These are phyloP conservation scores for Thalassiosira livingstoniorum DNA, from an alignment of 352 stramenopile species.

Conservation along the genomic window DNA sequence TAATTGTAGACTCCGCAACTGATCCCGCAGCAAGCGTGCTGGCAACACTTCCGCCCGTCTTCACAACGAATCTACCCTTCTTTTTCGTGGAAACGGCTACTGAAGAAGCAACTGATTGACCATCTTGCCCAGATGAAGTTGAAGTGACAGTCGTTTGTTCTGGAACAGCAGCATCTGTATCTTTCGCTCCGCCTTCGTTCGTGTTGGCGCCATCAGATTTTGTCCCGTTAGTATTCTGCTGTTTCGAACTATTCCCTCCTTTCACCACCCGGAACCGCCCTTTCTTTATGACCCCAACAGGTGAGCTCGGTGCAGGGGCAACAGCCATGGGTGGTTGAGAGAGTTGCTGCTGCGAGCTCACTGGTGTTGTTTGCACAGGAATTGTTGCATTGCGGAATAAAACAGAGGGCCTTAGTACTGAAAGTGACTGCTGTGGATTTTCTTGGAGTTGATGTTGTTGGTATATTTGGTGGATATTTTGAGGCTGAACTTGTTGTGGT, in stretches of 20 bases:
- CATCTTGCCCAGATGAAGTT: not conserved
- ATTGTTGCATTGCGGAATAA: conserved; percentile 15
- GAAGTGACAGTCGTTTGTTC: not conserved
- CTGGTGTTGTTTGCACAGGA: not conserved
- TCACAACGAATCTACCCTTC: conserved; percentile 62
- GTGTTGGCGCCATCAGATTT: not conserved
- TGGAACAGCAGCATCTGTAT: not conserved
- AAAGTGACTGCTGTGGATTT: conserved; percentile 27
- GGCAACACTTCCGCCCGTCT: conserved; percentile 33
- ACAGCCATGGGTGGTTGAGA: not conserved
- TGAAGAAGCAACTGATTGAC: not conserved
- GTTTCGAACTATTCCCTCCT: conserved; percentile 14
- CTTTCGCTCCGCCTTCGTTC: not conserved
- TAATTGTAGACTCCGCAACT: not conserved
- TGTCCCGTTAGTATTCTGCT: not conserved
- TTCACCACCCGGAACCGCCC: conserved; percentile 56
- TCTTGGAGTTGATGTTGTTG: not conserved
- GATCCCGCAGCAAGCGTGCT: conserved; percentile 5
- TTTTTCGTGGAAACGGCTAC: conserved; percentile 42
- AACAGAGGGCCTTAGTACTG: conserved; percentile 43
- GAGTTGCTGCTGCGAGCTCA: not conserved
- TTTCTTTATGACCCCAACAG: conserved; percentile 35
- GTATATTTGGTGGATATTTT: not conserved
- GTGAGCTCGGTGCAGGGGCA: not conserved
- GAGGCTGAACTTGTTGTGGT: not conserved